Evolutionary conservation across 106 monocot species (phyloP), one percentile per base, ranked within the genome.

Genomic region (Chionographis japonica): DNA sequence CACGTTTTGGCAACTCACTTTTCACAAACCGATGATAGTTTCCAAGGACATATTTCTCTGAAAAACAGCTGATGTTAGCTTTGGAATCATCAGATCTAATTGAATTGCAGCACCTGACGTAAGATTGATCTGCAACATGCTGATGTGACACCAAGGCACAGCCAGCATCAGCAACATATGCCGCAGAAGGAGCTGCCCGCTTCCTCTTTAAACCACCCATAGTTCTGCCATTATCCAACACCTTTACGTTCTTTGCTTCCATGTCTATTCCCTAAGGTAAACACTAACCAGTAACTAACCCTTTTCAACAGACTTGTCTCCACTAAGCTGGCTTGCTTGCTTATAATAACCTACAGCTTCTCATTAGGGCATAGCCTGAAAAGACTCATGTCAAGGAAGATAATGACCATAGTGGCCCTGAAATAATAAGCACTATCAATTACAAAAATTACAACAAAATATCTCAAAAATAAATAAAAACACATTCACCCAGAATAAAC

Each of bases 1-100:
- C 59, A 37, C 84, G 74, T 37, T 79, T 66, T 14, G 95, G 95
- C 50, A 84, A 62, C 9, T 74, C 77, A 73, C 91, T 88, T 37
- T 67, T 79, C 66, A 84, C 73, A 62, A 88, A 95, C 41, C 81
- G 91, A 16, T 68, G 77, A 66, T 84, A 91, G 64, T 78, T 81
- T 54, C 72, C 78, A 36, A 81, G 17, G 20, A 86, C 68, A 13
- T 67, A 57, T 16, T 60, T 68, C 53, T 64, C 63, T 2, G 63
- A 19, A 58, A 18, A 61, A 13, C 66, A 59, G 17, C 37, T 35
- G 15, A 41, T n/a, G 36, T 2, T 14, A 37, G 62, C 10, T 19
- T 46, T 63, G 50, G 56, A 64, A 41, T 39, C 53, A 54, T 54
- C 39, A 11, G 16, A 39, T 13, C n/a, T 60, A 11, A 36, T 38